These are phyloP conservation scores for Aspergillus incahuasiensis DNA, from an alignment of 495 filamentous ascomycete genomes.

Conservation along the genomic window DNA sequence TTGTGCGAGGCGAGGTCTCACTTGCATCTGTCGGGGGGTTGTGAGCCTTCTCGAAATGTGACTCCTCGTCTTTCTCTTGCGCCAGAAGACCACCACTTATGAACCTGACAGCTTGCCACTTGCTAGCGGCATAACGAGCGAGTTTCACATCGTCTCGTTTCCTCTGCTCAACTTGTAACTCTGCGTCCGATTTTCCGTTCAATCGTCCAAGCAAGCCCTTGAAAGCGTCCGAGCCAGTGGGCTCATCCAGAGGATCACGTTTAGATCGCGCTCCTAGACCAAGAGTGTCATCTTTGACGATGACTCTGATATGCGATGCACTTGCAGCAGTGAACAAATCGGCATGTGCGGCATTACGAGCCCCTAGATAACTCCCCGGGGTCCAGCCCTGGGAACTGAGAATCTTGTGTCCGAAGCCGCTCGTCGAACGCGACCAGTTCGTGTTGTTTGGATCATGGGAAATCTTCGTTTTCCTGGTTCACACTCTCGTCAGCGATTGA, in stretches of 20 bases:
- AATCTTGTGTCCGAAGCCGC: constrained; percentile 79
- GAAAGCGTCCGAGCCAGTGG: constrained; percentile 79
- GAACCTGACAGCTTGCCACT: constrained; percentile 72
- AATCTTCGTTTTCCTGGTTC: constrained; percentile 70
- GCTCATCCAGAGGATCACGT: constrained; percentile 52
- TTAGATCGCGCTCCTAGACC: constrained; percentile 77
- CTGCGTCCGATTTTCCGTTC: constrained; percentile 75
- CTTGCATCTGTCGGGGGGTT: constrained; percentile 6
- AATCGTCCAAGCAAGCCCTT: constrained; percentile 79
- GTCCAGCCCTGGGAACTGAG: constrained; percentile 85
- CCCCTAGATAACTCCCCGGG: constrained; percentile 76
- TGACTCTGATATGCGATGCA: constrained; percentile 70
- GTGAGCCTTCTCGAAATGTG: constrained; percentile 20
- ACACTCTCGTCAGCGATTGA: not conserved
- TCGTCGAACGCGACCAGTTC: constrained; percentile 76
- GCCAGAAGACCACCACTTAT: constrained; percentile 74
- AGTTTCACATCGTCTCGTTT: constrained; percentile 58
- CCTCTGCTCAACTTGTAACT: constrained; percentile 60
- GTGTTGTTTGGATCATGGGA: constrained; percentile 91
- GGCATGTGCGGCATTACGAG: constrained; percentile 64
- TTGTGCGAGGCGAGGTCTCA: constrained; percentile 5
- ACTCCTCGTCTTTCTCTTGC: constrained; percentile 53
- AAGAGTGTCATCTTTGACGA: constrained; percentile 82
- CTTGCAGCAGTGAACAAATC: constrained; percentile 70
- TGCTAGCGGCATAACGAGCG: constrained; percentile 61